A percentile compares a stretch with the other conserved stretches of the same genome.
phyloP scores from a whole-genome alignment of 2,329 filamentous ascomycete species.

The Fusarium concolor region DNA sequence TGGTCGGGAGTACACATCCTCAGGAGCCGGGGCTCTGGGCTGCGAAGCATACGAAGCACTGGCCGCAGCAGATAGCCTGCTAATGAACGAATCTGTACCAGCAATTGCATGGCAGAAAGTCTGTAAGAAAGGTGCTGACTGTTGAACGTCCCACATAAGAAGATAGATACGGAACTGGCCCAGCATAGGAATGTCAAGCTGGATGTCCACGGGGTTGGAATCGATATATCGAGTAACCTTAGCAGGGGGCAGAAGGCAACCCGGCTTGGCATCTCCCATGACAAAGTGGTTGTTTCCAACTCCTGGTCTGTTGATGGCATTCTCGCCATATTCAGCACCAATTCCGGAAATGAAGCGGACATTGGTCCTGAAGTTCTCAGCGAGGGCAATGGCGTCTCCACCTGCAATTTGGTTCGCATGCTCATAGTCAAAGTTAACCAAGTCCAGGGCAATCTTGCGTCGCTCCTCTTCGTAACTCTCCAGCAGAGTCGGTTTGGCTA shows the following conservation, averaged over 20 bases:
- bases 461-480: constrained; percentile 73
- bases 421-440: constrained; percentile 69
- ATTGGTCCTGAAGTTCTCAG: constrained; percentile 76
- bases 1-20: constrained; percentile 74
- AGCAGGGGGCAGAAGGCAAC: constrained; percentile 71
- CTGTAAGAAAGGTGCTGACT: constrained; percentile 67
- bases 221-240: constrained; percentile 81
- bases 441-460: constrained; percentile 69
- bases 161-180: constrained; percentile 83
- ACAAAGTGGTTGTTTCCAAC: constrained; percentile 53
- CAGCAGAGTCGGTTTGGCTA: constrained; percentile 66
- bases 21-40: constrained; percentile 66
- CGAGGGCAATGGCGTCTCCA: constrained; percentile 72
- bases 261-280: constrained; percentile 63
- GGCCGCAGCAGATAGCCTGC: constrained; percentile 68
- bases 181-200: constrained; percentile 81
- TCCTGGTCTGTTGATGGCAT: constrained; percentile 60
- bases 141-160: constrained; percentile 71
- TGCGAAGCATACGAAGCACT: constrained; percentile 71
- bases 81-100: constrained; percentile 65
- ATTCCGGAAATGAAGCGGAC: constrained; percentile 80
- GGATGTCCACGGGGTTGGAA: constrained; percentile 80
- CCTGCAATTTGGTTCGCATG: constrained; percentile 69
- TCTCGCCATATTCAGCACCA: constrained; percentile 70
- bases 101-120: constrained; percentile 68